Evolutionary conservation across 2,329 filamentous ascomycete genomes (phyloP).

Genomic region (Ophiostoma tasmaniense): DNA sequence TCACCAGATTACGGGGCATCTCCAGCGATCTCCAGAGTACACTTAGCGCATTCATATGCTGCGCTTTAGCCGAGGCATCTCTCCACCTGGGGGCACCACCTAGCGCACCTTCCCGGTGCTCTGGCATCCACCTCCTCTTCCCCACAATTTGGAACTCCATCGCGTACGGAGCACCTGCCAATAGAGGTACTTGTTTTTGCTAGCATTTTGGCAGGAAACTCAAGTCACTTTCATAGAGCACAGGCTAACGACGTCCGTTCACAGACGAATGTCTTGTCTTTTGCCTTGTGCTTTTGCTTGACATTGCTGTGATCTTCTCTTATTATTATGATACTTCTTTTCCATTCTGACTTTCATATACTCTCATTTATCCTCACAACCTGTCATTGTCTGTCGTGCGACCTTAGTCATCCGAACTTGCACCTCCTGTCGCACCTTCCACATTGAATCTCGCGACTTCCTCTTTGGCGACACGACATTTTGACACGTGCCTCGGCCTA

Average conservation of each 20-base stretch:
- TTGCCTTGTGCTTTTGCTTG: background rate
- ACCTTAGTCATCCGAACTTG: background rate
- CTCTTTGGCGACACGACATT: background rate
- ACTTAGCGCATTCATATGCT: background rate
- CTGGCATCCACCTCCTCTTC: background rate
- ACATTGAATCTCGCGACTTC: background rate
- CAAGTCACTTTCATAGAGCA: background rate
- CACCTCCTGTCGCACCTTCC: background rate
- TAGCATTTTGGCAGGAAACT: background rate
- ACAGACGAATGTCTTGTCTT: background rate
- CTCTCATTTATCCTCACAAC: background rate
- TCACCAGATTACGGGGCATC: background rate
- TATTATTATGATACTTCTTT: background rate
- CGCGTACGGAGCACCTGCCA: background rate
- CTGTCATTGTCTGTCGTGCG: background rate
- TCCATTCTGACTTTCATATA: background rate
- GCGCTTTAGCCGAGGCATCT: slow-evolving; percentile 15
- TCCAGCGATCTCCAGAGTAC: background rate
- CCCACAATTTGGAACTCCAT: background rate
- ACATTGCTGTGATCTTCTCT: background rate
- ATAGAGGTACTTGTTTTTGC: background rate
- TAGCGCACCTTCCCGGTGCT: background rate
- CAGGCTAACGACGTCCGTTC: slow-evolving; percentile 1
- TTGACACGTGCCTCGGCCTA: background rate
- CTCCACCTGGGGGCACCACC: background rate